Evolutionary conservation across 2,329 filamentous ascomycete genomes (phyloP).

Genomic region (Reticulascus tulasneorum): DNA sequence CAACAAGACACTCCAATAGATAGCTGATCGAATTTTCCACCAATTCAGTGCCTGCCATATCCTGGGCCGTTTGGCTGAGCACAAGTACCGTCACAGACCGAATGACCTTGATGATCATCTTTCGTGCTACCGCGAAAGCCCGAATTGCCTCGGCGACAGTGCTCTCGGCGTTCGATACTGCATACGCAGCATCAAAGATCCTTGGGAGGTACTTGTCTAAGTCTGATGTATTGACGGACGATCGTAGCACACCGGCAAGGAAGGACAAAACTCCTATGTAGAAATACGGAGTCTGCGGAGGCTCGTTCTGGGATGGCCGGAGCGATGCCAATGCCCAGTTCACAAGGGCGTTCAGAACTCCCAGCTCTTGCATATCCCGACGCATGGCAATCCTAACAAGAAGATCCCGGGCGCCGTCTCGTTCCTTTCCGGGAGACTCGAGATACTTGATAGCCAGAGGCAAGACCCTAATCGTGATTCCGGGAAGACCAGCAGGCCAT

Average conservation of each 20-base stretch:
- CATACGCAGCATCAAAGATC: constrained; percentile 64
- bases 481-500: constrained; percentile 60
- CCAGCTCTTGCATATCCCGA: constrained; percentile 79
- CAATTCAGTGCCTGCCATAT: constrained; percentile 43
- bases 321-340: constrained; percentile 67
- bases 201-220: constrained; percentile 62
- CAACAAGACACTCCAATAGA: constrained; percentile 71
- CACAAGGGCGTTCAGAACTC: constrained; percentile 64
- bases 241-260: constrained; percentile 66
- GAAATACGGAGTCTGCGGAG: constrained; percentile 59
- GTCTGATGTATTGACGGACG: constrained; percentile 69
- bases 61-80: constrained; percentile 46
- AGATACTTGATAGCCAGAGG: constrained; percentile 70
- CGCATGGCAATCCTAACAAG: constrained; percentile 79
- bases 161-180: constrained; percentile 49
- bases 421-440: constrained; percentile 74
- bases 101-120: constrained; percentile 79
- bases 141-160: constrained; percentile 50
- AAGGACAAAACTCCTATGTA: constrained; percentile 78
- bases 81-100: constrained; percentile 68
- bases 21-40: constrained; percentile 80
- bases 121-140: constrained; percentile 75
- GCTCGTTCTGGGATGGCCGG: constrained; percentile 33
- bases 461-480: constrained; percentile 66
- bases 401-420: constrained; percentile 79